Percentiles rank a stretch among this genome's conserved stretches.
These are phyloP conservation scores for Onygenales sp. DNA, from an alignment of 2,329 filamentous ascomycete species.

Conservation along the genomic window DNA sequence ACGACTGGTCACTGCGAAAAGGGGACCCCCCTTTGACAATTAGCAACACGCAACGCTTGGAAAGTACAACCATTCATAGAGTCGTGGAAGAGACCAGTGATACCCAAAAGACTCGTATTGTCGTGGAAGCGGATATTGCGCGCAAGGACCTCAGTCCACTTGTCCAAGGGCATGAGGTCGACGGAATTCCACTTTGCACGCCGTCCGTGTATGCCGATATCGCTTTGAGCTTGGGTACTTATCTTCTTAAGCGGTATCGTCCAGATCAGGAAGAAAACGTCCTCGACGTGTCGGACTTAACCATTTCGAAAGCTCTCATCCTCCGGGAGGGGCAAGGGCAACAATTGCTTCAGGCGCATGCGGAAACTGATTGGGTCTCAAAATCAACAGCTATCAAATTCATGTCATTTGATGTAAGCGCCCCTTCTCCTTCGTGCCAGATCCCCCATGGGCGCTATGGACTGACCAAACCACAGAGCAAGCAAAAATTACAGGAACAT, in stretches of 20 bases:
- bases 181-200: constrained; percentile 17
- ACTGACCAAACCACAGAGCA: neutral
- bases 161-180: constrained; percentile 16
- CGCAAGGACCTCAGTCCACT: constrained; percentile 11
- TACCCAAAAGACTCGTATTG: neutral
- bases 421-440: neutral
- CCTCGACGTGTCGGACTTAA: constrained; percentile 17
- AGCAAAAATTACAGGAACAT: constrained; percentile 12
- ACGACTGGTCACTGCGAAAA: constrained; percentile 9
- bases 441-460: neutral
- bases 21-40: constrained; percentile 5
- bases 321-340: constrained; percentile 8
- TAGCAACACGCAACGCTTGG: neutral
- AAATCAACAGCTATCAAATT: constrained; percentile 8
- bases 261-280: constrained; percentile 8
- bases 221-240: constrained; percentile 13
- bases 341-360: constrained; percentile 11
- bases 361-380: constrained; percentile 11
- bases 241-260: constrained; percentile 9
- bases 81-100: constrained; percentile 9
- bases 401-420: constrained; percentile 12
- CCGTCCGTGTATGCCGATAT: constrained; percentile 19
- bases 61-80: constrained; percentile 9
- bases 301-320: constrained; percentile 15
- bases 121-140: constrained; percentile 13